phyloP scores from a whole-genome alignment of 2,329 filamentous ascomycete genomes.

The Colletotrichum sidae region DNA sequence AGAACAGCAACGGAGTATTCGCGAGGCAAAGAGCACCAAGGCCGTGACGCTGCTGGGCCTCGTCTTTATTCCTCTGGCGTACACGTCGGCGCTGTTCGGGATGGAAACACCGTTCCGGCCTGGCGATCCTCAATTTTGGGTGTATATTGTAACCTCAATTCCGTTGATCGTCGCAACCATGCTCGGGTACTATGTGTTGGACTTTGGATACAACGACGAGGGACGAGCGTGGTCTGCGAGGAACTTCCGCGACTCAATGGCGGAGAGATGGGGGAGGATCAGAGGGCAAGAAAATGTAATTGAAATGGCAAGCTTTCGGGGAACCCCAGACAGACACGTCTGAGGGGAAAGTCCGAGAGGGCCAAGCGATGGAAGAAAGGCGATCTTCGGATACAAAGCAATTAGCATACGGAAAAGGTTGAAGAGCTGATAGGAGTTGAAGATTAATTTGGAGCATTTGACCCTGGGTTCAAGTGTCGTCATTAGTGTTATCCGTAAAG shows the following conservation, averaged over 20 bases:
- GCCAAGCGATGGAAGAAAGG: too few species aligned
- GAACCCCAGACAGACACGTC: neutral
- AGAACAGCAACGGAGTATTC: constrained; percentile 42
- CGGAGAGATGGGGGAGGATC: constrained; percentile 11
- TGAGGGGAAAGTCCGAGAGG: too few species aligned
- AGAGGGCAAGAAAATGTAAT: neutral
- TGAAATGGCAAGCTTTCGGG: neutral
- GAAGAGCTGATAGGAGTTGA: too few species aligned
- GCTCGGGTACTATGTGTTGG: constrained; percentile 38
- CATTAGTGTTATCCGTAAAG: constrained; percentile 2
- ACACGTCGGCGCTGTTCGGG: constrained; percentile 40
- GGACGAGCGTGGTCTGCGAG: constrained; percentile 39
- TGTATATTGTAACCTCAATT: constrained; percentile 39
- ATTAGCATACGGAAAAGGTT: too few species aligned
- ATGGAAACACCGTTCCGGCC: constrained; percentile 40
- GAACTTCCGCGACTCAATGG: constrained; percentile 28
- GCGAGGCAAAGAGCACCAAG: constrained; percentile 42
- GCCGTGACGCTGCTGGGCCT: constrained; percentile 41
- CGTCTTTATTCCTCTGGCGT: constrained; percentile 42
- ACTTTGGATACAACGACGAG: constrained; percentile 41
- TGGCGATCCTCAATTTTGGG: constrained; percentile 38
- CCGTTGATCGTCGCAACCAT: constrained; percentile 39
- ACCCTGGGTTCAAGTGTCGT: neutral
- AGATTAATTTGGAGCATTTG: too few species aligned
- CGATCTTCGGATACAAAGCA: too few species aligned